phyloP scores from a whole-genome alignment of 352 stramenopile species.

The Thraustochytrium striatum region DNA sequence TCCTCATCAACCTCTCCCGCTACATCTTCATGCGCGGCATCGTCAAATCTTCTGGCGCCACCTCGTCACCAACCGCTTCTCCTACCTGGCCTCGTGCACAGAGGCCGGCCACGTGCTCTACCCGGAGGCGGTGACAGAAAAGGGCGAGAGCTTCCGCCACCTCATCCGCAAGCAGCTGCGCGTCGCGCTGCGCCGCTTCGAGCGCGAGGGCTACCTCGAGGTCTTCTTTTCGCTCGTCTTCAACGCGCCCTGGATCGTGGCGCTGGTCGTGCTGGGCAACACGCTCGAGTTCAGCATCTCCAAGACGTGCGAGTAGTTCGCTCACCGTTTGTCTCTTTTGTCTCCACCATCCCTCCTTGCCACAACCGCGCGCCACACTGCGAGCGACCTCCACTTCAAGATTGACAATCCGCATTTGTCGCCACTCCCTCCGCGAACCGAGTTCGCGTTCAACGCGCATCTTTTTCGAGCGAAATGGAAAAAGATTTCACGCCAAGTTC shows the following conservation, averaged over 20 bases:
- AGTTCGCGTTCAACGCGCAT: too few relatives aligned
- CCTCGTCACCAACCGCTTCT: conserved; percentile 7
- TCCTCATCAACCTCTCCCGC: conserved; percentile 23
- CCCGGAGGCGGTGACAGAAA: conserved; percentile 33
- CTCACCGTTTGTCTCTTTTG: too few relatives aligned
- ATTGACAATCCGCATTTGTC: too few relatives aligned
- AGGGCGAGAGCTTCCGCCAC: conserved; percentile 35
- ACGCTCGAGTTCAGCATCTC: background rate
- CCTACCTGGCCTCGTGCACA: conserved; percentile 7
- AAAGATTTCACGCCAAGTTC: too few relatives aligned
- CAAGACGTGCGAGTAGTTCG: background rate
- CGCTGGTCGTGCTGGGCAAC: conserved; percentile 19
- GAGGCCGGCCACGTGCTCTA: conserved; percentile 33
- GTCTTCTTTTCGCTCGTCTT: conserved; percentile 22
- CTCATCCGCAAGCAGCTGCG: conserved; percentile 35
- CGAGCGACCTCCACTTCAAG: too few relatives aligned
- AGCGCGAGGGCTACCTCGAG: conserved; percentile 13
- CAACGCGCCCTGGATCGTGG: conserved; percentile 38
- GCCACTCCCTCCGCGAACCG: too few relatives aligned
- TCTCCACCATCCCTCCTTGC: too few relatives aligned
- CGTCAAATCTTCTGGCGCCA: conserved; percentile 35
- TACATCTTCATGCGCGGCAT: conserved; percentile 26
- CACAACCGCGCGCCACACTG: too few relatives aligned
- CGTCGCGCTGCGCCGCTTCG: conserved; percentile 18
- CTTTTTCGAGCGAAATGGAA: too few relatives aligned